phyloP scores from a whole-genome alignment of 768 basidiomycete species.

The Boletales sp. region DNA sequence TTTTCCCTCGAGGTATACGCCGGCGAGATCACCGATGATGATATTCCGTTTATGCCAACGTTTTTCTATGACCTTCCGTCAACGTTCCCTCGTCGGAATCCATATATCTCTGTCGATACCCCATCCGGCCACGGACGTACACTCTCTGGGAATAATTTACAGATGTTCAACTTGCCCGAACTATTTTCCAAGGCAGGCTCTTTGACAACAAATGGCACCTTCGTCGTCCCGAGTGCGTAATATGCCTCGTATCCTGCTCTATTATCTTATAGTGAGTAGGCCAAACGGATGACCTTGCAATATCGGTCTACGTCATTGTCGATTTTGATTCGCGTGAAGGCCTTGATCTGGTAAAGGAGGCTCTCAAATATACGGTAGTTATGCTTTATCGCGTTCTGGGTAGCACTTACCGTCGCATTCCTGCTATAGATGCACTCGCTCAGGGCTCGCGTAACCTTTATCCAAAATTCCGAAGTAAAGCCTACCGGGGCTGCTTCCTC shows the following conservation, averaged over 20 bases:
- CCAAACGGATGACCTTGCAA: slow-evolving; percentile 23
- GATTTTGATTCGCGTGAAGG: slow-evolving; percentile 72
- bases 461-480: slow-evolving; percentile 59
- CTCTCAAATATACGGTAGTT: slow-evolving; percentile 62
- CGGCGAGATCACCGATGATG: slow-evolving; percentile 52
- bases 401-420: not conserved
- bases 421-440: slow-evolving; percentile 40
- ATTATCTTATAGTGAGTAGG: slow-evolving; percentile 12
- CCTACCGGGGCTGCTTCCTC: slow-evolving; percentile 33
- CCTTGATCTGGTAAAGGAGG: slow-evolving; percentile 55
- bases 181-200: slow-evolving; percentile 36
- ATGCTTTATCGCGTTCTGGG: not conserved
- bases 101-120: slow-evolving; percentile 59
- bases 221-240: slow-evolving; percentile 61
- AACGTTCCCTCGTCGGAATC: slow-evolving; percentile 67
- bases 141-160: slow-evolving; percentile 5
- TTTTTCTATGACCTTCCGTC: slow-evolving; percentile 92
- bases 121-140: slow-evolving; percentile 26
- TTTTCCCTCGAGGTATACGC: slow-evolving; percentile 47
- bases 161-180: slow-evolving; percentile 30
- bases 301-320: slow-evolving; percentile 65
- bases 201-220: slow-evolving; percentile 39
- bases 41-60: slow-evolving; percentile 48
- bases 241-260: not conserved
- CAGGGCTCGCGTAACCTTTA: slow-evolving; percentile 63